Percentiles rank a stretch among this genome's conserved stretches.
phyloP scores from a whole-genome alignment of 805 yeast genomes.

The Candida corydali region DNA sequence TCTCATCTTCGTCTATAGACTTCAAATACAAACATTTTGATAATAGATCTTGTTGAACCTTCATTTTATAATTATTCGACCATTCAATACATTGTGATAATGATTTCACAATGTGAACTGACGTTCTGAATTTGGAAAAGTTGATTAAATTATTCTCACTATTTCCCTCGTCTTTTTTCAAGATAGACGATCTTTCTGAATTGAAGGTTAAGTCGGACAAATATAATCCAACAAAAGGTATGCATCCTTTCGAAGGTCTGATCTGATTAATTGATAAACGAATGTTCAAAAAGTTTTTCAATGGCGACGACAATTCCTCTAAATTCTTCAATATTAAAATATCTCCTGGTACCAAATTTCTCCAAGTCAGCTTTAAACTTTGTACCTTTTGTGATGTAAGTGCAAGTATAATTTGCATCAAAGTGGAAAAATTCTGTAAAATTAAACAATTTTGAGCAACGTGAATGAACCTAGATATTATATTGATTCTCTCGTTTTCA shows the following conservation, averaged over 20 bases:
- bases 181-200: conserved; percentile 53
- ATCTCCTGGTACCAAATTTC: conserved; percentile 67
- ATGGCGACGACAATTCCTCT: conserved; percentile 69
- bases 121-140: conserved; percentile 70
- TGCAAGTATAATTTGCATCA: conserved; percentile 84
- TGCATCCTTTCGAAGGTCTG: conserved; percentile 66
- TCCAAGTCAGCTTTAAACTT: conserved; percentile 69
- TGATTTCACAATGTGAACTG: conserved; percentile 73
- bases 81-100: conserved; percentile 81
- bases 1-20: conserved; percentile 69
- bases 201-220: conserved; percentile 78
- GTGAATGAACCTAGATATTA: conserved; percentile 84
- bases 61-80: conserved; percentile 63
- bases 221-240: conserved; percentile 87
- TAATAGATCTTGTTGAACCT: conserved; percentile 57
- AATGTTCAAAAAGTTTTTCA: conserved; percentile 65
- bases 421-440: conserved; percentile 78
- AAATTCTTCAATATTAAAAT: conserved; percentile 60
- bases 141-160: conserved; percentile 49
- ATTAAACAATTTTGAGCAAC: conserved; percentile 70
- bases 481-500: conserved; percentile 54
- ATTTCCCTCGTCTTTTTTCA: conserved; percentile 12
- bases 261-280: conserved; percentile 60
- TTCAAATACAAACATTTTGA: conserved; percentile 82
- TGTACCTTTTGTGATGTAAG: conserved; percentile 63